Percentiles rank a stretch among this genome's conserved stretches.
These are phyloP conservation scores for Aspergillus fructus DNA, from an alignment of 2,329 filamentous ascomycete species.

Conservation along the genomic window DNA sequence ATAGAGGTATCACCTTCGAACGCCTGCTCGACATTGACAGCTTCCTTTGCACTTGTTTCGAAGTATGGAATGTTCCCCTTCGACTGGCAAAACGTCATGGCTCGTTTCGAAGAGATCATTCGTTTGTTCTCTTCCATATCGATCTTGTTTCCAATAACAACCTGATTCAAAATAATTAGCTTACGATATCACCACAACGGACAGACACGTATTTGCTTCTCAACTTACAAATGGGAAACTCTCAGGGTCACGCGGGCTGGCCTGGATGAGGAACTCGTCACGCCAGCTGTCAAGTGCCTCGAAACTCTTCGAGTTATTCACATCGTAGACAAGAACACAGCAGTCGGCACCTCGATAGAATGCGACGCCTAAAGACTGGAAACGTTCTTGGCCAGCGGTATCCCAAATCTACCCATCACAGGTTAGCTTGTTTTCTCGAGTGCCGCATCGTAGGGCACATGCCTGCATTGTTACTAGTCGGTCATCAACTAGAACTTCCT, in stretches of 20 bases:
- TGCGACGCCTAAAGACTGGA: constrained; percentile 93
- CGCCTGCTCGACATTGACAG: constrained; percentile 92
- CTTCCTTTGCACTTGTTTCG: constrained; percentile 98
- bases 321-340: constrained; percentile 96
- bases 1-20: constrained; percentile 60
- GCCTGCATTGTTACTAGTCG: constrained; percentile 98
- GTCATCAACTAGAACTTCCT: constrained; percentile 96
- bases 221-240: constrained; percentile 90
- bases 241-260: constrained; percentile 91
- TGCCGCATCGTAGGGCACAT: constrained; percentile 26
- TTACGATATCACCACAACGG: background rate
- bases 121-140: constrained; percentile 97
- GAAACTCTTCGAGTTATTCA: constrained; percentile 99
- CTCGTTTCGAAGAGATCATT: constrained; percentile 92
- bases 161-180: constrained; percentile 49
- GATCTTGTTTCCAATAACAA: constrained; percentile 98
- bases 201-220: background rate
- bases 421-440: constrained; percentile 5
- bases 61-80: constrained; percentile 98
- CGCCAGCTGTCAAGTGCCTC: constrained; percentile 98
- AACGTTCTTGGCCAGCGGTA: constrained; percentile 93
- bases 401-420: constrained; percentile 75
- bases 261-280: constrained; percentile 97
- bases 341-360: constrained; percentile 98
- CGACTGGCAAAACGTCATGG: constrained; percentile 95